Percentiles rank a stretch among this genome's conserved stretches.
phyloP scores from a whole-genome alignment of 1,284 basidiomycete genomes.

The Cerioporus squamosus region DNA sequence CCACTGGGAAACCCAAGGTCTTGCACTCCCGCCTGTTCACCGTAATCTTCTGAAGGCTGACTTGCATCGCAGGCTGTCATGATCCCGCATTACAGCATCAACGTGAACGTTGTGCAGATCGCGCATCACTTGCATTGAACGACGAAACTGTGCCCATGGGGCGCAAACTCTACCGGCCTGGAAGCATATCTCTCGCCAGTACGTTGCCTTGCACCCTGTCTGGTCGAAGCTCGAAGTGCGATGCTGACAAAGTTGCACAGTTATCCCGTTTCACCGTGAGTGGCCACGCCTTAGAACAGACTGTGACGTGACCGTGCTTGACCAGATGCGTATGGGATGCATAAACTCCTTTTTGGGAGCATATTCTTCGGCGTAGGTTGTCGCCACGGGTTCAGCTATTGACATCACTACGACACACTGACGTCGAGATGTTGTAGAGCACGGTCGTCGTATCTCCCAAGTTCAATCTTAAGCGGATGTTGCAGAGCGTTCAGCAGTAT shows the following conservation, averaged over 20 bases:
- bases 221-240: not conserved
- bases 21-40: no score
- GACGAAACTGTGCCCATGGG: conserved; percentile 38
- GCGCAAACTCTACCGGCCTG: conserved; percentile 48
- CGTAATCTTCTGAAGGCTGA: no score
- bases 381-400: conserved; percentile 4
- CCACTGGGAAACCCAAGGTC: conserved; percentile 81
- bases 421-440: conserved; percentile 6
- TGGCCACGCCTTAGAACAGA: no score
- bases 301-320: no score
- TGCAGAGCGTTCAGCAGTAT: conserved; percentile 69
- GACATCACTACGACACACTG: not conserved
- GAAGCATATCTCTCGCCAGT: conserved; percentile 58
- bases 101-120: conserved; percentile 68
- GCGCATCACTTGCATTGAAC: conserved; percentile 50
- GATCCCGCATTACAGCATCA: conserved; percentile 69
- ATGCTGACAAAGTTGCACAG: no score
- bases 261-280: no score
- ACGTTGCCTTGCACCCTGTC: conserved; percentile 27
- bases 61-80: conserved; percentile 56
- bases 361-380: conserved; percentile 3
- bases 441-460: conserved; percentile 68
- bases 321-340: no score
- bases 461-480: conserved; percentile 68
- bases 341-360: not conserved